Evolutionary conservation across 495 filamentous ascomycete genomes (phyloP).

Genomic region (Aspergillus nidulans): DNA sequence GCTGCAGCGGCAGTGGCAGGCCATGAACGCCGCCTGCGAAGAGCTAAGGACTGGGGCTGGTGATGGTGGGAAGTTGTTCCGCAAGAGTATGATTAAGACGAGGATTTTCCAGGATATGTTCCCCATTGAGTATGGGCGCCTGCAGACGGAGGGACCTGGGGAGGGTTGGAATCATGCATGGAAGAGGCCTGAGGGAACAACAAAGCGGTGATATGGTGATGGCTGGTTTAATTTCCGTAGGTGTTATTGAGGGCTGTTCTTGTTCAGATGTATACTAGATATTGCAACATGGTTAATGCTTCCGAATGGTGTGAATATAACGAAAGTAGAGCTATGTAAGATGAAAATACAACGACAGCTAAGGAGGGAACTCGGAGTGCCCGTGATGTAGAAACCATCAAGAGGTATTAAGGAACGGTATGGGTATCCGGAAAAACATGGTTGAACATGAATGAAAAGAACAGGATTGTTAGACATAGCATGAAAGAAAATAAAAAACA

Average conservation of each 20-base stretch:
- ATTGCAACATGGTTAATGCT: neutral
- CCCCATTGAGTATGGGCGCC: conserved; percentile 83
- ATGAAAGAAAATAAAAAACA: conserved; percentile 14
- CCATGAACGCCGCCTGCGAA: conserved; percentile 76
- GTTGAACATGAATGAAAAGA: conserved; percentile 14
- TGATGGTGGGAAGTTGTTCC: conserved; percentile 74
- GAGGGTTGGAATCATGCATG: conserved; percentile 74
- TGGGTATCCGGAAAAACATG: conserved; percentile 20
- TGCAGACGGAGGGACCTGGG: conserved; percentile 73
- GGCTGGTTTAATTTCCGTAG: neutral
- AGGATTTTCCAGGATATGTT: conserved; percentile 61
- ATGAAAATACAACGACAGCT: conserved; percentile 5
- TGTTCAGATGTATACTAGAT: conserved; percentile 1
- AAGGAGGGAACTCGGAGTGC: conserved; percentile 22
- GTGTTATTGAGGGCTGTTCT: neutral
- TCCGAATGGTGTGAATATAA: neutral
- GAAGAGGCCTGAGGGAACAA: conserved; percentile 32
- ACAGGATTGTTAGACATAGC: conserved; percentile 21
- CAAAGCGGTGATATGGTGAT: conserved; percentile 6
- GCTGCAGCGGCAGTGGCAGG: conserved; percentile 71
- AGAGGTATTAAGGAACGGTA: neutral
- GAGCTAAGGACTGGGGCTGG: conserved; percentile 67
- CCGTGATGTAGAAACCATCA: conserved; percentile 7
- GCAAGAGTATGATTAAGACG: conserved; percentile 80
- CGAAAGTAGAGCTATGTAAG: neutral